These are phyloP conservation scores for Peniophora sp. DNA, from an alignment of 1,284 basidiomycete genomes.

Conservation along the genomic window DNA sequence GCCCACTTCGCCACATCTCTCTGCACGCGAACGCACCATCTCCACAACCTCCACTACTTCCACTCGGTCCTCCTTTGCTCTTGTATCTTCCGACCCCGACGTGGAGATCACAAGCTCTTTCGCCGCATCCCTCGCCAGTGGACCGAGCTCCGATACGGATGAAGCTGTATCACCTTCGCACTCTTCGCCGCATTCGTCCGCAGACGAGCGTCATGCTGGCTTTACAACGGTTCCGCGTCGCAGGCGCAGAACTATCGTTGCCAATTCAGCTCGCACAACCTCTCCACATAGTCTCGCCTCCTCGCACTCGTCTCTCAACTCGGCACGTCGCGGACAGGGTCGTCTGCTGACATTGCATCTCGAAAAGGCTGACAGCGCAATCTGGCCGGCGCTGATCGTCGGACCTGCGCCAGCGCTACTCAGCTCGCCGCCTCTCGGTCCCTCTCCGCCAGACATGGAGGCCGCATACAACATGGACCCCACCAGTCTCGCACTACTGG, in stretches of 20 bases:
- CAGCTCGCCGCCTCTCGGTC: conserved; percentile 42
- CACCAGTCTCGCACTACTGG: conserved; percentile 64
- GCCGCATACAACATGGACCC: conserved; percentile 75
- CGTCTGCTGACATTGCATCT: conserved; percentile 66
- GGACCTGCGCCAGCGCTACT: conserved; percentile 61
- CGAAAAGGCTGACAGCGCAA: conserved; percentile 69
- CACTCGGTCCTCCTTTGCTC: conserved; percentile 69
- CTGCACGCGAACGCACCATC: conserved; percentile 58
- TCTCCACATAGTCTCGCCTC: conserved; percentile 47
- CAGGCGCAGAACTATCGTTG: conserved; percentile 5
- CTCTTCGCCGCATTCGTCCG: conserved; percentile 51
- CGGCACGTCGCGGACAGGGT: conserved; percentile 50
- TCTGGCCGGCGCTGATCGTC: conserved; percentile 71
- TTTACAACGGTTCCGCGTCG: conserved; percentile 8
- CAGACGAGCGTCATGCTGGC: conserved; percentile 31
- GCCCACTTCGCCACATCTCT: conserved; percentile 42
- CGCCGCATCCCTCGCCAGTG: conserved; percentile 68
- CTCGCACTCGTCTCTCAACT: conserved; percentile 69
- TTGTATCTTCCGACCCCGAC: conserved; percentile 71
- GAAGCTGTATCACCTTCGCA: conserved; percentile 49
- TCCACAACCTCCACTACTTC: conserved; percentile 68
- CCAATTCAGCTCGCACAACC: conserved; percentile 33
- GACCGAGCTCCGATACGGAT: conserved; percentile 59
- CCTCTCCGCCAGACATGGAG: conserved; percentile 44
- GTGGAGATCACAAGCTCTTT: conserved; percentile 77